Conservation (phyloP, 257 asterid species). For the Forsythia suspensa region DNA sequence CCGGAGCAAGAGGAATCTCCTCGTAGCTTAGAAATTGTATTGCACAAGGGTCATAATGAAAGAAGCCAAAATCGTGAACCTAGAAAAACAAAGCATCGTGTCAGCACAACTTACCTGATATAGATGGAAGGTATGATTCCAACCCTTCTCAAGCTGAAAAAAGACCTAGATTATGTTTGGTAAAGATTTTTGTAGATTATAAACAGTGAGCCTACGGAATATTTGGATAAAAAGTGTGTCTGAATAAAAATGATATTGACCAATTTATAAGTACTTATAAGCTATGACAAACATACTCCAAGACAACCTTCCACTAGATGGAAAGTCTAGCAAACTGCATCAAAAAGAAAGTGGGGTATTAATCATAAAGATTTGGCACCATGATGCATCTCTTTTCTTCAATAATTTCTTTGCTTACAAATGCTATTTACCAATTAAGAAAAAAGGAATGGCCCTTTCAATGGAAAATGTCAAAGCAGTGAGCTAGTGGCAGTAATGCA, state of each 20-base stretch:
- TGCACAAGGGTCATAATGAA: slow-evolving; percentile 82
- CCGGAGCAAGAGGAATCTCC: slow-evolving; percentile 95
- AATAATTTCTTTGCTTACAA: neutral
- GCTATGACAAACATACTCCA: neutral
- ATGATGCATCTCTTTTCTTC: neutral
- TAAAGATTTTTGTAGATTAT: no score
- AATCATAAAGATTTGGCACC: neutral
- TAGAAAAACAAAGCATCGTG: slow-evolving; percentile 28
- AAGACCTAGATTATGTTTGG: neutral
- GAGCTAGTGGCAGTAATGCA: neutral
- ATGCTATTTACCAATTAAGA: no score
- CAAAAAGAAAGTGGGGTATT: neutral
- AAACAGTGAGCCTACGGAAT: no score
- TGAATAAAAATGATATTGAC: no score
- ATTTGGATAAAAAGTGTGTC: no score
- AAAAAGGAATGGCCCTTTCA: neutral
- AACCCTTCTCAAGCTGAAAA: slow-evolving; percentile 11
- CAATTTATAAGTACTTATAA: no score
- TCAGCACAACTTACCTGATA: neutral
- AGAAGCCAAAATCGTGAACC: slow-evolving; percentile 99
- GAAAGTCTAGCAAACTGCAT: slow-evolving; percentile 1
- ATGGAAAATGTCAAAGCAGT: neutral
- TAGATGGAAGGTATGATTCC: neutral
- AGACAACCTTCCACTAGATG: neutral
- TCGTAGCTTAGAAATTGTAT: slow-evolving; percentile 92